Evolutionary conservation across 768 basidiomycete genomes (phyloP).

Genomic region (Leccinum olivaceopallidum): DNA sequence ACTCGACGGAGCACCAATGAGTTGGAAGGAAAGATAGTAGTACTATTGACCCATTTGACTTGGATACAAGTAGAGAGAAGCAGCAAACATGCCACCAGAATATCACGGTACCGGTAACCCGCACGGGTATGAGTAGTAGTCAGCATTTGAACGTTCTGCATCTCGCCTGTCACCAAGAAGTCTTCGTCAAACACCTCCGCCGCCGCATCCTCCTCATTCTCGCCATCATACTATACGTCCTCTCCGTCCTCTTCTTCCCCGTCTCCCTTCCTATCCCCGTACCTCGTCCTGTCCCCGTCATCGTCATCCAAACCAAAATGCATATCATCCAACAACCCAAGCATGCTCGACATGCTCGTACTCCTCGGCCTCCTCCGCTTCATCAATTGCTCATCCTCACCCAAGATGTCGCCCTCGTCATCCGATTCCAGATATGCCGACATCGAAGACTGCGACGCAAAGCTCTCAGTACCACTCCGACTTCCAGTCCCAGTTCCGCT

Average conservation of each 20-base stretch:
- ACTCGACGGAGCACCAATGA: no score
- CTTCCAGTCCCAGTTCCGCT: conserved; percentile 20
- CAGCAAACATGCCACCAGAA: no score
- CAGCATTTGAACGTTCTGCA: conserved; percentile 56
- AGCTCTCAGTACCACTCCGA: conserved; percentile 40
- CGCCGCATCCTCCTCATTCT: conserved; percentile 61
- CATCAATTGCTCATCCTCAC: conserved; percentile 40
- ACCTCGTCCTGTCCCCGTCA: conserved; percentile 32
- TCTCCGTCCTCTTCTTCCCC: conserved; percentile 35
- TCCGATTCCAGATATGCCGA: conserved; percentile 55
- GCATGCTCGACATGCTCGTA: conserved; percentile 82
- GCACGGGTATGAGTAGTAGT: no score
- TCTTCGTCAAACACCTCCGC: conserved; percentile 82
- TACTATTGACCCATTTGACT: no score
- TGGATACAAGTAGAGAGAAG: no score
- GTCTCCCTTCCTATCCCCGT: conserved; percentile 33
- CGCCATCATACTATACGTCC: conserved; percentile 33
- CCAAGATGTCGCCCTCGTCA: conserved; percentile 36
- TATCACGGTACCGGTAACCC: no score
- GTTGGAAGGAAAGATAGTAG: no score
- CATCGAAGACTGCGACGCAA: conserved; percentile 53
- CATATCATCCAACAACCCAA: conserved; percentile 72
- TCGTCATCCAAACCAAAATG: conserved; percentile 57
- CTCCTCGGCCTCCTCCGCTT: conserved; percentile 45
- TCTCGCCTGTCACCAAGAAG: conserved; percentile 77